phyloP scores from a whole-genome alignment of 2,329 filamentous ascomycete genomes.

The Scedosporium boydii region DNA sequence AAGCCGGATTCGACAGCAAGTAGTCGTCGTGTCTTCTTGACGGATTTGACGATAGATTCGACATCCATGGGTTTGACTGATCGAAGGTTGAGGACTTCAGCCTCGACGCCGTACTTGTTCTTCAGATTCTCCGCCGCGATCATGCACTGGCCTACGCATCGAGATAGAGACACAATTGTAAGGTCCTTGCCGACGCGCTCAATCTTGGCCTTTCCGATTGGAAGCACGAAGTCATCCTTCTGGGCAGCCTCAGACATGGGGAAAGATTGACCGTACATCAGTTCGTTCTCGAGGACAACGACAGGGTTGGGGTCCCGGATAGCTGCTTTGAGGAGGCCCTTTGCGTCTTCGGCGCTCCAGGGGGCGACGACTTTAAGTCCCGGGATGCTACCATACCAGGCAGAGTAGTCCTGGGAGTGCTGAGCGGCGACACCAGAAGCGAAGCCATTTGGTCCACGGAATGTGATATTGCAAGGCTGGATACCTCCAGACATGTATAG shows the following conservation, averaged over 20 bases:
- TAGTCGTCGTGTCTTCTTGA: slow-evolving; percentile 96
- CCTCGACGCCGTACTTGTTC: slow-evolving; percentile 92
- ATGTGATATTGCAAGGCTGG: slow-evolving; percentile 99
- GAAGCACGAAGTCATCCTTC: slow-evolving; percentile 91
- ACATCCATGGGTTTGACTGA: slow-evolving; percentile 95
- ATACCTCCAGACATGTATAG: slow-evolving; percentile 99
- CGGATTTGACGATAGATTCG: slow-evolving; percentile 87
- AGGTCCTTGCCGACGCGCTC: slow-evolving; percentile 93
- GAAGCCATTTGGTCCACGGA: slow-evolving; percentile 98
- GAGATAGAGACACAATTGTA: slow-evolving; percentile 89
- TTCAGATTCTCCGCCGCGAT: slow-evolving; percentile 84
- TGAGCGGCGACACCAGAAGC: slow-evolving; percentile 90
- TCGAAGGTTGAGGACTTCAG: slow-evolving; percentile 95
- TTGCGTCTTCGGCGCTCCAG: slow-evolving; percentile 96
- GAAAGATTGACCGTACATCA: slow-evolving; percentile 88
- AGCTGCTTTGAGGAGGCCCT: slow-evolving; percentile 93
- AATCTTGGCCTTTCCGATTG: slow-evolving; percentile 98
- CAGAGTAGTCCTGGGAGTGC: slow-evolving; percentile 97
- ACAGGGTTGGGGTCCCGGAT: slow-evolving; percentile 98
- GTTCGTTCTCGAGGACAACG: slow-evolving; percentile 80
- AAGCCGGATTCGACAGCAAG: slow-evolving; percentile 92
- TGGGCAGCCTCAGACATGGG: slow-evolving; percentile 96
- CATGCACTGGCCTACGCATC: slow-evolving; percentile 88
- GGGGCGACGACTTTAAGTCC: slow-evolving; percentile 94
- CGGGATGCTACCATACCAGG: slow-evolving; percentile 97